Evolutionary conservation across 768 basidiomycete genomes (phyloP).

Genomic region (Naganishia friedmannii): DNA sequence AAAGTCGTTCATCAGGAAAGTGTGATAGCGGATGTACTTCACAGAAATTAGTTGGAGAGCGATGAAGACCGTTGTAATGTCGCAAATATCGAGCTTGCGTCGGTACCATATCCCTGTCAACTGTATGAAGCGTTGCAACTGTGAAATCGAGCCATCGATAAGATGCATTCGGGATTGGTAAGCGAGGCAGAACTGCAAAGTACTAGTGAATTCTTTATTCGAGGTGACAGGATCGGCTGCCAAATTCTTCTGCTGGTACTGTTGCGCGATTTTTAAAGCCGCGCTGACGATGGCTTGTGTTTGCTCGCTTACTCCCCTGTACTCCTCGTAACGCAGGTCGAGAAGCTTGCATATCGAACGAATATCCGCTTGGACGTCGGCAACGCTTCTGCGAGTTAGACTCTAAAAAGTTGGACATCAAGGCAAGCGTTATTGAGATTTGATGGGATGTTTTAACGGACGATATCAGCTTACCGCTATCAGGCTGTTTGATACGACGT

Average conservation of each 20-base stretch:
- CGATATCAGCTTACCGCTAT: constrained; percentile 7
- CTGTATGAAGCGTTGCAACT: background rate
- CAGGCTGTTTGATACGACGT: background rate
- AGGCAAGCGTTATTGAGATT: background rate
- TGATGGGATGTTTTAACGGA: no score
- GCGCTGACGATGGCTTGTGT: background rate
- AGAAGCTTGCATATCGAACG: constrained; percentile 11
- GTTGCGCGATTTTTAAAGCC: background rate
- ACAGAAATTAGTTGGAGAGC: background rate
- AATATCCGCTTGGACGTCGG: background rate
- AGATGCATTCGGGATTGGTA: background rate
- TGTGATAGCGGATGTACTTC: background rate
- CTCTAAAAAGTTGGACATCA: background rate
- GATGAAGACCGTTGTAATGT: constrained; percentile 11
- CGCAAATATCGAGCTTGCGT: background rate
- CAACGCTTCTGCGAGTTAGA: background rate
- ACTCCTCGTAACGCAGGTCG: constrained; percentile 2
- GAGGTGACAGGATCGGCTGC: background rate
- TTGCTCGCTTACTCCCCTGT: constrained; percentile 8
- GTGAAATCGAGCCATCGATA: background rate
- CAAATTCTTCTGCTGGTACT: background rate
- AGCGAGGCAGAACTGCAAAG: constrained; percentile 2
- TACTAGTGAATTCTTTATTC: background rate
- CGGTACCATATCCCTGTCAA: constrained; percentile 10
- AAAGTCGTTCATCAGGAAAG: background rate